Evolutionary conservation across 495 filamentous ascomycete genomes (phyloP).

Genomic region (Trichoderma asperelloides): DNA sequence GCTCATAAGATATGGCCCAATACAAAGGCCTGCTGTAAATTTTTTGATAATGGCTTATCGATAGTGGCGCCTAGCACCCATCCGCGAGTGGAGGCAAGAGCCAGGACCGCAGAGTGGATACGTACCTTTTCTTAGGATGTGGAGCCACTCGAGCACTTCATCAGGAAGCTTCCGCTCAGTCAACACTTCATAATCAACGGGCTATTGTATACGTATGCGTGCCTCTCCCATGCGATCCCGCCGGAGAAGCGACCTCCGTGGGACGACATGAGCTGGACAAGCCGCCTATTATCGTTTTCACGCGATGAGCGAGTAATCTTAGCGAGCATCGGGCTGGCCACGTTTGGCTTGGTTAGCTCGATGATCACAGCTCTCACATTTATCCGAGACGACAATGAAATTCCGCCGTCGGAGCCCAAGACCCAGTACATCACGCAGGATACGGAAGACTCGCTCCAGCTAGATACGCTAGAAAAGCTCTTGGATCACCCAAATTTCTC

Average conservation of each 20-base stretch:
- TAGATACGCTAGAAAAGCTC: conserved; percentile 41
- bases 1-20: conserved; percentile 11
- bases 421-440: conserved; percentile 51
- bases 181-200: background rate
- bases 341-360: conserved; percentile 24
- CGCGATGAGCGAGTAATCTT: conserved; percentile 37
- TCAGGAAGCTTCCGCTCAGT: background rate
- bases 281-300: conserved; percentile 18
- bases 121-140: background rate
- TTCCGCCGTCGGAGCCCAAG: conserved; percentile 40
- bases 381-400: conserved; percentile 39
- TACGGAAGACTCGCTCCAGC: conserved; percentile 47
- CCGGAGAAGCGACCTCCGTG: background rate
- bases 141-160: background rate
- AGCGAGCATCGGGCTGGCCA: conserved; percentile 29
- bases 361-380: conserved; percentile 32
- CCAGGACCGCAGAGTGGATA: background rate
- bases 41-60: conserved; percentile 21
- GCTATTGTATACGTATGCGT: background rate
- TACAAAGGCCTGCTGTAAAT: conserved; percentile 6
- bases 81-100: background rate
- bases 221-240: background rate
- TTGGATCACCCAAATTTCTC: conserved; percentile 43
- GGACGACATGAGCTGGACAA: conserved; percentile 21
- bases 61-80: background rate